Conservation (phyloP, 1,284 basidiomycete species). For the Cutaneotrichosporon sp. region DNA sequence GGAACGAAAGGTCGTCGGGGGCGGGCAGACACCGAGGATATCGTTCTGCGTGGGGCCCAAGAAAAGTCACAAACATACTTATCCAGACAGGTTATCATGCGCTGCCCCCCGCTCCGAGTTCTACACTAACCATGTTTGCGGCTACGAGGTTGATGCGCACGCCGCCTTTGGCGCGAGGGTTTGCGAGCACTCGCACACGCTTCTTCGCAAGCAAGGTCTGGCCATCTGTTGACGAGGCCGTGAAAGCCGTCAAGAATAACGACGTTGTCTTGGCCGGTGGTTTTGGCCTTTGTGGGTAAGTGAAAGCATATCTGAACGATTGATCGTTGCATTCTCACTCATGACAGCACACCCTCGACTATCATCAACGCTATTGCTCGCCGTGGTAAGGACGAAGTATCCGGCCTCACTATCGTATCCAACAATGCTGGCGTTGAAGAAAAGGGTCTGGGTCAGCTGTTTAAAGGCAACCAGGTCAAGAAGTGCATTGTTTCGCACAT, state of each 20-base stretch:
- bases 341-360: conserved; percentile 11
- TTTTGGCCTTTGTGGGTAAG: conserved; percentile 20
- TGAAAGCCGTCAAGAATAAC: conserved; percentile 46
- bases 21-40: background rate
- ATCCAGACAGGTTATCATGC: background rate
- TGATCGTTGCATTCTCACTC: background rate
- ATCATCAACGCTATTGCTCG: conserved; percentile 15
- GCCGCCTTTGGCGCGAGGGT: conserved; percentile 6
- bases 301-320: background rate
- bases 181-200: background rate
- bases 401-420: conserved; percentile 10
- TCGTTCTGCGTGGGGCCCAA: too few species aligned
- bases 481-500: conserved; percentile 88
- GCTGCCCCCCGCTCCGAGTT: background rate
- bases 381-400: conserved; percentile 9
- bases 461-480: conserved; percentile 65
- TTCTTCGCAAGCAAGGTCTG: conserved; percentile 6
- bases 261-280: conserved; percentile 18
- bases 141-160: background rate
- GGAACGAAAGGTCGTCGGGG: background rate
- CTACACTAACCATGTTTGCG: background rate
- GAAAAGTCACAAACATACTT: background rate
- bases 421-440: conserved; percentile 22
- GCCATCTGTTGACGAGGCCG: conserved; percentile 11
- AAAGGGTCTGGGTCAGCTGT: conserved; percentile 57